phyloP scores from a whole-genome alignment of 176 grass and related monocot species.

The Triticum dicoccoides region DNA sequence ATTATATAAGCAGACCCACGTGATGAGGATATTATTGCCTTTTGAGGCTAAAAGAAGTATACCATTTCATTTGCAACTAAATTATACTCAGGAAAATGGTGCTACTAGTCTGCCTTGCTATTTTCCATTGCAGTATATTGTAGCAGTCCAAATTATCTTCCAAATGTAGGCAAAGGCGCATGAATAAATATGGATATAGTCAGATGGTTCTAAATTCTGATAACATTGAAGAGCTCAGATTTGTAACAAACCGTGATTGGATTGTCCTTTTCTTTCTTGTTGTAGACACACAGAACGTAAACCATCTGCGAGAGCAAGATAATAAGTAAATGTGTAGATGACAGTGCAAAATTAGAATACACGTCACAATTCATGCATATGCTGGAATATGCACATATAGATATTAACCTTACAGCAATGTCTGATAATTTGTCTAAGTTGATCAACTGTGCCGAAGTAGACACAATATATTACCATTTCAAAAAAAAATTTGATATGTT shows the following conservation, averaged over 20 bases:
- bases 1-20: not conserved
- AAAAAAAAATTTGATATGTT: not conserved
- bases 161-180: conserved; percentile 17
- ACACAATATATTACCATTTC: not conserved
- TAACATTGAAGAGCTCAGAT: not conserved
- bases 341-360: not conserved
- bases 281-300: conserved; percentile 92
- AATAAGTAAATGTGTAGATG: conserved; percentile 20
- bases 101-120: not conserved
- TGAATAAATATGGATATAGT: conserved; percentile 4
- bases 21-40: not conserved
- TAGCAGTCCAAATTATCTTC: not conserved
- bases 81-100: not conserved
- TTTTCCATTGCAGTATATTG: conserved; percentile 8
- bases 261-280: conserved; percentile 89
- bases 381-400: not conserved
- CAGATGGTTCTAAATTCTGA: not conserved
- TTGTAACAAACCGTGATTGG: conserved; percentile 68
- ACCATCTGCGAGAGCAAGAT: conserved; percentile 52
- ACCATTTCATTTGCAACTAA: not conserved
- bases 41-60: not conserved
- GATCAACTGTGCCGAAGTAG: not conserved
- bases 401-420: not conserved
- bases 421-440: not conserved
- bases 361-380: conserved; percentile 12